A percentile compares a stretch with the other conserved stretches of the same genome.
These are phyloP conservation scores for Melastoma malabathricum DNA, from an alignment of 345 rosid species.

Conservation along the genomic window DNA sequence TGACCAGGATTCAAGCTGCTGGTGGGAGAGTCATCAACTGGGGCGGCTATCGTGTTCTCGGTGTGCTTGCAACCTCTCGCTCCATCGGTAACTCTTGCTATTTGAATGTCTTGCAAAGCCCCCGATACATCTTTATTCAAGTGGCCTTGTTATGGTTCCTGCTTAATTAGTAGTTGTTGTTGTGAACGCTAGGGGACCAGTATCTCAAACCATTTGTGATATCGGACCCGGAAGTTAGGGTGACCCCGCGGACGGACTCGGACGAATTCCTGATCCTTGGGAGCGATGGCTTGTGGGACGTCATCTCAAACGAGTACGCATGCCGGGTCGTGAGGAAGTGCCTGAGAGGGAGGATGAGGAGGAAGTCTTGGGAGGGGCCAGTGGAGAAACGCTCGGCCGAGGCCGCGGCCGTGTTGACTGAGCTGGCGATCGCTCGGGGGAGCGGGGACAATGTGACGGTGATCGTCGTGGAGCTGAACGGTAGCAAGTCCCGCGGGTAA, in stretches of 20 bases:
- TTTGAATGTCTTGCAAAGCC: too few species aligned
- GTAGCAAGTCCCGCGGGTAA: neutral
- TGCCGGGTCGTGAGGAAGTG: constrained; percentile 17
- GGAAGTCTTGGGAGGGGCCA: constrained; percentile 1
- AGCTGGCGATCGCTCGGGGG: constrained; percentile 26
- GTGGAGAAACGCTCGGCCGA: constrained; percentile 7
- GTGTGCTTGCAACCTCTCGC: constrained; percentile 62
- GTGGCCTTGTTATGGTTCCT: too few species aligned
- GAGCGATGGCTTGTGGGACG: constrained; percentile 32
- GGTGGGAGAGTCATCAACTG: constrained; percentile 59
- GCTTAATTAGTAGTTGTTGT: too few species aligned
- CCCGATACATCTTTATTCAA: too few species aligned
- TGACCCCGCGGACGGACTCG: constrained; percentile 7
- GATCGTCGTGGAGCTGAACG: constrained; percentile 18
- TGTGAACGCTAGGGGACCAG: constrained; percentile 14
- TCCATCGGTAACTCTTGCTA: constrained; percentile 35
- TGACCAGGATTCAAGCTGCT: constrained; percentile 41
- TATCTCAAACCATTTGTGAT: constrained; percentile 16
- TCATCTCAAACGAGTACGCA: constrained; percentile 20
- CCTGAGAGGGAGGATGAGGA: constrained; percentile 5
- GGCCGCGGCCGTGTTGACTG: constrained; percentile 18
- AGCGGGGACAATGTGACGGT: constrained; percentile 29
- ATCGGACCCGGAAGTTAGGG: constrained; percentile 21
- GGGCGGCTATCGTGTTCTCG: constrained; percentile 44
- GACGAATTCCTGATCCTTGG: constrained; percentile 22